These are phyloP conservation scores for Maudiozyma serrabonitensis DNA, from an alignment of 805 yeast species.

Conservation along the genomic window DNA sequence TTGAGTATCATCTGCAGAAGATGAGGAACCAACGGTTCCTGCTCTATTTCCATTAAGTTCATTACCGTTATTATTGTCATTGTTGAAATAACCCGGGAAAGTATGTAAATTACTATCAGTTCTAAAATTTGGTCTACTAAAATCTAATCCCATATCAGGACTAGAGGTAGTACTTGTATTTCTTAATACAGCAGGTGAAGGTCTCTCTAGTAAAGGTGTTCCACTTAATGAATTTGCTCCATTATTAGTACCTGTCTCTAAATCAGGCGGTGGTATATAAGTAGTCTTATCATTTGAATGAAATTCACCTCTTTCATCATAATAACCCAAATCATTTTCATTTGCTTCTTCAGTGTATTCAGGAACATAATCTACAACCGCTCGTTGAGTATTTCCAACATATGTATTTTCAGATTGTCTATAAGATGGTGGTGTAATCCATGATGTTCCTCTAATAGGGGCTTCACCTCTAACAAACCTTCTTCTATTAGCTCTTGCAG, in stretches of 20 bases:
- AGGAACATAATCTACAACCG: conserved; percentile 50
- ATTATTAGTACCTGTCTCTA: conserved; percentile 33
- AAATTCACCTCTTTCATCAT: conserved; percentile 52
- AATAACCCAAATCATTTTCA: conserved; percentile 69
- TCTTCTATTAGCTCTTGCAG: conserved; percentile 45
- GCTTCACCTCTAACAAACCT: conserved; percentile 36
- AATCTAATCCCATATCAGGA: conserved; percentile 13
- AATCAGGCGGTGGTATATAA: conserved; percentile 23
- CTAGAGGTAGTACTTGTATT: background rate
- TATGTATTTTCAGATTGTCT: conserved; percentile 53
- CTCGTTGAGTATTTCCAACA: conserved; percentile 16
- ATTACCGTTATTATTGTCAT: background rate
- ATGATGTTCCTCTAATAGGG: conserved; percentile 68
- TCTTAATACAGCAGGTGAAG: conserved; percentile 12
- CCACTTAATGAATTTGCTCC: background rate
- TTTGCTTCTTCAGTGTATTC: conserved; percentile 57
- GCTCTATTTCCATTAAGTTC: background rate
- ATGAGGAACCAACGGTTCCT: background rate
- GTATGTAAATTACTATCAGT: conserved; percentile 1
- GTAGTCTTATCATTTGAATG: conserved; percentile 31
- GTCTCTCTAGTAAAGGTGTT: conserved; percentile 11
- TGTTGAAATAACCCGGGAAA: conserved; percentile 1
- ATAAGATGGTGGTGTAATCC: conserved; percentile 84
- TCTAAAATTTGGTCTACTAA: conserved; percentile 9
- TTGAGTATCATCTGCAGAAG: background rate